Base-by-base conservation (phyloP, 495 filamentous ascomycete species). In the Xylaria curta region DNA sequence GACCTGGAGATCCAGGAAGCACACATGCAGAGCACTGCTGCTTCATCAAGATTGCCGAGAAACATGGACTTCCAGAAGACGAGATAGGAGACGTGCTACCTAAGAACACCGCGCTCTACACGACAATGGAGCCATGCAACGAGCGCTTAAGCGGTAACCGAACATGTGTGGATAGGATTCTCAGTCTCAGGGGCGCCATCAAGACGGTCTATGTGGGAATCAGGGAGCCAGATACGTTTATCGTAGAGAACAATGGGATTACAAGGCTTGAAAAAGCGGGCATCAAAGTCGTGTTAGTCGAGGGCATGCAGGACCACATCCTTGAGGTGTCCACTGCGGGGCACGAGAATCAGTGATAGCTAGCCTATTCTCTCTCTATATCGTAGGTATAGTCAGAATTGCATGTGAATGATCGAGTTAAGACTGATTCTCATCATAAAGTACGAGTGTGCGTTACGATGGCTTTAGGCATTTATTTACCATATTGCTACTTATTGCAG, bases 61-160 rank as follows among this genome's bases (percentile, higher is more conserved):
- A 76, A 66, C 71, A 85, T 61, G 74, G 75, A 36, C 42, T 87
- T 19, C 76, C 79, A 0, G 84, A 85, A 64, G 78, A 79, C 26
- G 74, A 78, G 9, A 76, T 87, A 4, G 76, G 73, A 21, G 71
- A 81, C 33, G 80, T 84, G 9, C 74, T 86, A 6, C 81, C 82
- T 15, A 33, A 69, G 21, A 82, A 83, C 58, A 82, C 82, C 0
- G 85, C 91, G 17, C 80, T 97, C 42, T 96, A 96, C 75, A 94
- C 94, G 9, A 94, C 93, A 0, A 92, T 97, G 90, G 94, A 97
- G 81, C 93, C 94, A 2, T 97, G 94, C 81, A 89, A 85, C 65
- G 87, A 89, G 74, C 81, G 93, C 66, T 75, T 93, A 19, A 91
- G 87, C 17, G 93, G 93, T 5, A 92, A 94, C 76, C 71, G 80